Evolutionary conservation across 1,284 basidiomycete genomes (phyloP), one percentile per base, ranked within the genome.

Genomic region (Ceratobasidium sp.): DNA sequence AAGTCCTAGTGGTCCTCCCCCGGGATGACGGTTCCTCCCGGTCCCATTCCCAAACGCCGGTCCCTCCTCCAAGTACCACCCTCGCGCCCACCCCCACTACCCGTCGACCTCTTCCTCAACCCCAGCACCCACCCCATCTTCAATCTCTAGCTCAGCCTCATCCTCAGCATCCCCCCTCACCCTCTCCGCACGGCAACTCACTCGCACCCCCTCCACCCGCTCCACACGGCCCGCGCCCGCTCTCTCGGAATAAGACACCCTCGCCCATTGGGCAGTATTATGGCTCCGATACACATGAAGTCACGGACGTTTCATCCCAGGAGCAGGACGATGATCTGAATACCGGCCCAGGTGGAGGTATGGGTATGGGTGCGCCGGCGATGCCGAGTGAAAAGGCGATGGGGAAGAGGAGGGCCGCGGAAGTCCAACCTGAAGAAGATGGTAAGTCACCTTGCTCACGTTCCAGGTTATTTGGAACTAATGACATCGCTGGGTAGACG

Each of bases 381-480:
- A 83, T 85, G 75, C 91, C 90, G 2, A 93, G 92, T 79, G 91
- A 86, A 54, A 94, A 94, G 80, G 92, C 93, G 1, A 86, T 93
- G 6, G 93, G 93, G n/a, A 94, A 94, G 83, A 86, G 91, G 78
- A 87, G 84, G 78, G 86, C 89, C 17, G 36, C 36, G 11, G 80
- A 67, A 2, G 67, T 65, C 19, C 59, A 36, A 17, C 27, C 66
- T 31, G 77, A 77, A 41, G 60, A 63, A 33, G 67, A 71, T 33
- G 67, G 67, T 71, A 71, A 24, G 74, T 48, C 27, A 31, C 31
- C 2, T 14, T 2, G 3, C 24, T 48, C 29, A n/a, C 48, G 3
- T 27, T 47, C 22, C 17, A 47, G 6, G 47, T 44, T 48, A 22
- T 54, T 36, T 33, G 53, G n/a, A n/a, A 48, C 54, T 53, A 17